Conservation (phyloP, 202 grass and related monocot genomes). For the Carex sylvatica region DNA sequence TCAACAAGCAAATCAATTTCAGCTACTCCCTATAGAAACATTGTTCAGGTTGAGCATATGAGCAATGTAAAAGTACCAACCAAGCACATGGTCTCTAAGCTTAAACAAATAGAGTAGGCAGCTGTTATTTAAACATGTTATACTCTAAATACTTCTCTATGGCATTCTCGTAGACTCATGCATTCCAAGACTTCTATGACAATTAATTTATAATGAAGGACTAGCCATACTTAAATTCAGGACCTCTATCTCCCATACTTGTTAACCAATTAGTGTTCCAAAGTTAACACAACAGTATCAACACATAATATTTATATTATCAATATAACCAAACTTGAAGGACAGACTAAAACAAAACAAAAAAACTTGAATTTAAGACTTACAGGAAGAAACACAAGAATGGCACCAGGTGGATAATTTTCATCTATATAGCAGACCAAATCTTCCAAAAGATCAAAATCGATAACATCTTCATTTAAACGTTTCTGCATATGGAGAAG, state of each 20-base stretch:
- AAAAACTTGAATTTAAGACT: conserved; percentile 18
- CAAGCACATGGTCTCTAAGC: neutral
- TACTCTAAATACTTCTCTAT: neutral
- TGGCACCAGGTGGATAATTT: conserved; percentile 60
- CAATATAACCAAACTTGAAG: neutral
- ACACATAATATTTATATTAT: neutral
- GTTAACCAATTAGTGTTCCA: neutral
- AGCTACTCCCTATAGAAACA: conserved; percentile 75
- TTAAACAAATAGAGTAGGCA: neutral
- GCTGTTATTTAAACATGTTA: neutral
- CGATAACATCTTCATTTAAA: conserved; percentile 93
- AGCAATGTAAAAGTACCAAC: neutral
- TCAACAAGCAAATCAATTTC: conserved; percentile 97
- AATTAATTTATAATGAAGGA: neutral
- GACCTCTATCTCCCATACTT: neutral
- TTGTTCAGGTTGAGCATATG: neutral
- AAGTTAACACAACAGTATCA: neutral
- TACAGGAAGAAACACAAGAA: conserved; percentile 98
- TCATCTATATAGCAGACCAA: conserved; percentile 95
- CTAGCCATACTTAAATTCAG: neutral
- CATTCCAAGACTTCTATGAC: neutral
- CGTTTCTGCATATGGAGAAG: conserved; percentile 48
- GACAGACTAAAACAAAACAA: neutral
- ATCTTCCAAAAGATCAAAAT: conserved; percentile 97
- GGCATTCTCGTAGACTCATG: neutral